Base-by-base conservation (phyloP, 345 rosid species). In the Hypericum perforatum region DNA sequence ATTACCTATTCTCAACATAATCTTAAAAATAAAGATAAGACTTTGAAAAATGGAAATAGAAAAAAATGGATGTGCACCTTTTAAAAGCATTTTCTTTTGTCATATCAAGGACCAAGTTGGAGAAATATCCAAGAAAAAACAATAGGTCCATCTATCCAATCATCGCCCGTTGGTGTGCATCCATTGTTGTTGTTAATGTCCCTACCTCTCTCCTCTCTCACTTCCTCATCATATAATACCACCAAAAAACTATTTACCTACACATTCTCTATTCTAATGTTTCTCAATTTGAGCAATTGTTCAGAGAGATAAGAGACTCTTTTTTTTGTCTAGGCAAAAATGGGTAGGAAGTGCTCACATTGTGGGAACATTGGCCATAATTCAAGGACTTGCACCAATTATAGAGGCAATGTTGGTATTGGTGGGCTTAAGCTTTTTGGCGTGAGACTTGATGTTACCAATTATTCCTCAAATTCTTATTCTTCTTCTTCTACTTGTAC, bases 291-390 rank as follows among this genome's bases (percentile, higher is more conserved):
- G 9, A 54, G 64, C 57, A 64, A 22, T 22, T 22, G 43, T 14
- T 9, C 11, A n/a, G 29, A 7, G 32, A 22, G 32, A 22, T 1
- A 22, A 4, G 32, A 22, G 32, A 4, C 32, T 4, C 4, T 11
- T 54, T 49, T 22, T 11, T 54, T 49, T 64, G 71, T 70, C 70
- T 52, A 67, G 62, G 48, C 44, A 54, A 60, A 70, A 54, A 82
- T 82, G 89, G 78, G 81, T 64, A 82, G 89, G 54, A 82, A 74
- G 57, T 82, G 89, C 72, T 82, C 89, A 47, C 83, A 75, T 53
- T 82, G 85, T 48, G 79, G 85, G 45, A 79, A 71, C 74, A 63
- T 54, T 7, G 89, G 89, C 38, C 89, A 82, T 48, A 82, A 82
- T 71, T 75, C 85, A 10, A 72, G 85, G 63, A 79, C 85, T 42